Evolutionary conservation across 140 eudicot species (phyloP), one percentile per base, ranked within the genome.

Genomic region (Stevia rebaudiana): DNA sequence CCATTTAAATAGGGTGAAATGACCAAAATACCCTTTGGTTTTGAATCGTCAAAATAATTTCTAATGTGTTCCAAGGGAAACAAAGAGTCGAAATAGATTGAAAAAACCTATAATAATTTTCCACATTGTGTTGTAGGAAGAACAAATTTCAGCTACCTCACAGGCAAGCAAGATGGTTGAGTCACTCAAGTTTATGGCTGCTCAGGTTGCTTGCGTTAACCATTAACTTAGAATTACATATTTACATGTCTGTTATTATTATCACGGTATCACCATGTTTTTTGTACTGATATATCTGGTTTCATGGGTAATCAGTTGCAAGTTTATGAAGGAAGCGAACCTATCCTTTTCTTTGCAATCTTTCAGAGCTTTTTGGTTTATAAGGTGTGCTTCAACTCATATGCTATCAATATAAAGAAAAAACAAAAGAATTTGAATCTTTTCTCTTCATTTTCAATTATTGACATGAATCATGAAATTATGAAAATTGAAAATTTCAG

Each of bases 121-220:
- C 42, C 64, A 44, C 36, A 55, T 25, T 74, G 56, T 60, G 54
- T 28, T 79, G 39, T 44, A 94, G 99, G 97, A 88, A 66, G 97
- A 88, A 12, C 86, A 76, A 63, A 74, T 11, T 31, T 80, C 88
- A 39, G 95, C 99, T 49, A 78, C 79, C 58, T 72, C 95, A 56
- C 94, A 81, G 77, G 95, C 95, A 23, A 80, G 79, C 86, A 85
- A 88, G 81, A 88, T 94, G 86, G 82, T 88, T 12, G 99, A 94
- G 78, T 74, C 90, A 17, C 79, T 88, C 72, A 94, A 94, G 81
- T 94, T 79, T 74, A 63, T 76, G 48, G 84, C 99, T 37, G 67
- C 94, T 71, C 99, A 94, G 95, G 99, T 84, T 81, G 57, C 53
- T 70, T 57, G 41, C 59, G 24, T 70, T 57, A 56, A 48, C 61